These are phyloP conservation scores for Debaryomyces robertsiae DNA, from an alignment of 1,139 yeast species.

Conservation along the genomic window DNA sequence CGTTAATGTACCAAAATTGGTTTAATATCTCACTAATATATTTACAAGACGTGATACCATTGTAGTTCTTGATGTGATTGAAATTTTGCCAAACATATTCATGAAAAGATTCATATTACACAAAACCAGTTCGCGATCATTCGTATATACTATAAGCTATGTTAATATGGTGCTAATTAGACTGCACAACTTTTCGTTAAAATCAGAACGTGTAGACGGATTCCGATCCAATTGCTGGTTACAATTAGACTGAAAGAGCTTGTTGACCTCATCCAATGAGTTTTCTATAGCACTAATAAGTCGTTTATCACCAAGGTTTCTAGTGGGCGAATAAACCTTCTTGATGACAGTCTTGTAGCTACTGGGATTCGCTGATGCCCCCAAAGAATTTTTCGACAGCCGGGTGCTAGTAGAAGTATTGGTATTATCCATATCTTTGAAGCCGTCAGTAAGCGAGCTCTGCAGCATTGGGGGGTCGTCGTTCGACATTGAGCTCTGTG, in stretches of 20 bases:
- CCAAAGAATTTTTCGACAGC: not conserved
- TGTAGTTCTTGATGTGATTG: slow-evolving; percentile 1
- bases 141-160: slow-evolving; percentile 1
- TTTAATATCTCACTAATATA: not conserved
- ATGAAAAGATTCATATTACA: slow-evolving; percentile 10
- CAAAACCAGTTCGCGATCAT: slow-evolving; percentile 9
- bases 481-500: slow-evolving; percentile 9
- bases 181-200: slow-evolving; percentile 22
- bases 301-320: slow-evolving; percentile 36
- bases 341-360: slow-evolving; percentile 40
- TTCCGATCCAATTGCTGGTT: slow-evolving; percentile 1
- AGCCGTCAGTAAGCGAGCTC: slow-evolving; percentile 4
- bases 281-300: slow-evolving; percentile 28
- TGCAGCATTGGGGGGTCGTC: not conserved
- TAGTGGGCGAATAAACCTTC: slow-evolving; percentile 39
- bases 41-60: not conserved
- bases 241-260: slow-evolving; percentile 20
- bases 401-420: not conserved
- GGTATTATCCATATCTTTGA: not conserved
- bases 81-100: slow-evolving; percentile 5
- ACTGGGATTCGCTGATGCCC: not conserved
- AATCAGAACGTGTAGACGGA: slow-evolving; percentile 16
- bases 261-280: slow-evolving; percentile 30
- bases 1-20: not conserved
- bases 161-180: slow-evolving; percentile 20